Percentiles rank a stretch among this genome's conserved stretches.
Evolutionary conservation across 768 basidiomycete species (phyloP).

Genomic region (Pleurotus citrinopileatus): DNA sequence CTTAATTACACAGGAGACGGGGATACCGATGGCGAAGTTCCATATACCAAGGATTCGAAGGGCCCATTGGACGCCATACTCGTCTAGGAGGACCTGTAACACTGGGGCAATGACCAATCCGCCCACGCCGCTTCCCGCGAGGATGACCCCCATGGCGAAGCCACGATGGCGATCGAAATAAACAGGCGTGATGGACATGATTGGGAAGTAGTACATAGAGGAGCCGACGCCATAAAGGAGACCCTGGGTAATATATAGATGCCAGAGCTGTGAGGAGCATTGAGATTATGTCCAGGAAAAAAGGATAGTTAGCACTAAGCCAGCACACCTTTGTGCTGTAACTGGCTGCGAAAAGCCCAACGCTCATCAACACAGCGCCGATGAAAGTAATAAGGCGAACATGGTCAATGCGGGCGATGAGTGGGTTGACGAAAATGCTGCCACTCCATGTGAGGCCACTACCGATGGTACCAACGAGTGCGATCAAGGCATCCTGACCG

Average conservation of each 20-base stretch:
- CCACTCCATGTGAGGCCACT: conserved; percentile 46
- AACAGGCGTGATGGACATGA: conserved; percentile 37
- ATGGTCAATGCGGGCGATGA: conserved; percentile 30
- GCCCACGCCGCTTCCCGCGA: conserved; percentile 39
- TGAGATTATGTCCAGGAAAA: no score
- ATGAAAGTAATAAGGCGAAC: conserved; percentile 31
- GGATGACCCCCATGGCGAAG: conserved; percentile 41
- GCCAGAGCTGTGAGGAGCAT: conserved; percentile 30
- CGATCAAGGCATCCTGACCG: conserved; percentile 37
- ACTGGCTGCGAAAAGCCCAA: conserved; percentile 38
- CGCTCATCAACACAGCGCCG: conserved; percentile 38
- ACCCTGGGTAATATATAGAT: conserved; percentile 39
- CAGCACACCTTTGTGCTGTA: conserved; percentile 28
- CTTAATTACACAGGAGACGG: conserved; percentile 32
- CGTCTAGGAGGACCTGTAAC: conserved; percentile 31
- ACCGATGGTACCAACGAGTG: conserved; percentile 40
- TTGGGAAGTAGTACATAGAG: conserved; percentile 41
- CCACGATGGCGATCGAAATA: conserved; percentile 44
- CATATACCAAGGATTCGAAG: conserved; percentile 38
- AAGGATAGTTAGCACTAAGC: no score
- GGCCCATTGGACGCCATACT: conserved; percentile 30
- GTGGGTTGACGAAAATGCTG: conserved; percentile 38
- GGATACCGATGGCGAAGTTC: conserved; percentile 35
- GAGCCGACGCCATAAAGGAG: conserved; percentile 41
- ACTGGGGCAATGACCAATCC: conserved; percentile 41